These are phyloP conservation scores for Talaromyces sp. DNA, from an alignment of 2,329 filamentous ascomycete species.

Conservation along the genomic window DNA sequence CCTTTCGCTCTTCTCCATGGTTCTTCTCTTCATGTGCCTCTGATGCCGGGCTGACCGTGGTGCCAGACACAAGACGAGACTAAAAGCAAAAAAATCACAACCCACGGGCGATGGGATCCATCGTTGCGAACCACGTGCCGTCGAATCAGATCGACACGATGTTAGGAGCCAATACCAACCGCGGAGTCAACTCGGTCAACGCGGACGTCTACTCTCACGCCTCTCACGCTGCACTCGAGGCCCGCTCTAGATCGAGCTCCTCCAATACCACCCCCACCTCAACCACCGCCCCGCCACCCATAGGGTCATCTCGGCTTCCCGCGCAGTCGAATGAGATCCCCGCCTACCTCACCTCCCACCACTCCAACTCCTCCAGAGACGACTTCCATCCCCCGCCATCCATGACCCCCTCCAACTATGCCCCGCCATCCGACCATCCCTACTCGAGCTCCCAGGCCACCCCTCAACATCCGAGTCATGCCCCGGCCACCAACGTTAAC, in stretches of 20 bases:
- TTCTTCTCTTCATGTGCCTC: no score
- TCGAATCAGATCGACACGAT: conserved; percentile 74
- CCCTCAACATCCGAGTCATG: conserved; percentile 21
- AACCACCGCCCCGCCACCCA: conserved; percentile 39
- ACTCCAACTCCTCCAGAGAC: conserved; percentile 29
- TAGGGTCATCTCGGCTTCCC: conserved; percentile 37
- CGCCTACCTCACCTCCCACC: conserved; percentile 38
- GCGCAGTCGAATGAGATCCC: conserved; percentile 38
- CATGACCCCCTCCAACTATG: conserved; percentile 53
- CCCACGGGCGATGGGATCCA: conserved; percentile 61
- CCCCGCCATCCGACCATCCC: conserved; percentile 21
- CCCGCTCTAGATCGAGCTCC: conserved; percentile 36
- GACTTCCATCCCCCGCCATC: conserved; percentile 36
- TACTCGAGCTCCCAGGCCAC: conserved; percentile 20
- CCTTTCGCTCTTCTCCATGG: no score
- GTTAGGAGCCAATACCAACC: conserved; percentile 52
- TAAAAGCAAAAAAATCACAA: background rate
- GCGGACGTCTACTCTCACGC: conserved; percentile 19
- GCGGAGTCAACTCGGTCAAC: conserved; percentile 36
- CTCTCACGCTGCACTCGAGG: conserved; percentile 25
- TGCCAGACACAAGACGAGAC: background rate
- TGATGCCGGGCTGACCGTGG: background rate
- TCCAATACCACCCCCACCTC: conserved; percentile 40
- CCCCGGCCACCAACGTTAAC: conserved; percentile 17
- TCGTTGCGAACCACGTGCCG: conserved; percentile 69